Evolutionary conservation across 2,329 filamentous ascomycete species (phyloP).

Genomic region (Trichoderma afroharzianum): DNA sequence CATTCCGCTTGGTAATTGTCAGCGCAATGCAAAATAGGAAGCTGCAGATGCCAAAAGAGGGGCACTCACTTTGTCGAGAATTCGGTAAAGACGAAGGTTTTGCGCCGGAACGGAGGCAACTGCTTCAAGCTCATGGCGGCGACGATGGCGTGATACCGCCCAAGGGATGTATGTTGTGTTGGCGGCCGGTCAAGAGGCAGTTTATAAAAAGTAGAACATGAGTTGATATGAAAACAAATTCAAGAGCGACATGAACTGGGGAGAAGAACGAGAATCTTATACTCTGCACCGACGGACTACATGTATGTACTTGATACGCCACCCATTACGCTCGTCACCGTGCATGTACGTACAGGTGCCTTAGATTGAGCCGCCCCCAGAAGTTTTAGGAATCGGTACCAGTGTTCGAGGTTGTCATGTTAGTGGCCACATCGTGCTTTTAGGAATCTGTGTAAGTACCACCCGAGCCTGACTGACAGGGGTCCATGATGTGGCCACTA

Average conservation of each 20-base stretch:
- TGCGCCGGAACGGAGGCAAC: background rate
- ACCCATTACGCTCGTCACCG: background rate
- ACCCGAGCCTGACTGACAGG: too few relatives aligned
- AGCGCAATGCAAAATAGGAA: background rate
- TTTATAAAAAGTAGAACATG: background rate
- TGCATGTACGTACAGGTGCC: background rate
- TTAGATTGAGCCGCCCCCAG: background rate
- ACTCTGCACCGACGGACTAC: background rate
- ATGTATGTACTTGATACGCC: background rate
- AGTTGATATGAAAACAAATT: rapidly evolving
- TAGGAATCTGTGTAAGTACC: background rate
- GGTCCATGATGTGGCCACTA: background rate
- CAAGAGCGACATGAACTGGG: background rate
- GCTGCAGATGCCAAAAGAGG: background rate
- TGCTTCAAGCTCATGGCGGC: background rate
- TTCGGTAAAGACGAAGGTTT: background rate
- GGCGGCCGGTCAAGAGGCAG: background rate
- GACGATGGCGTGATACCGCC: background rate
- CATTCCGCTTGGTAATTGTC: background rate
- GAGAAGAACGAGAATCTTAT: background rate
- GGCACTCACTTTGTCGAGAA: rapidly evolving
- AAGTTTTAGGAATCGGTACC: background rate
- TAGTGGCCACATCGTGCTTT: background rate
- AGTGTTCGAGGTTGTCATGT: background rate
- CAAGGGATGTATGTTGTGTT: background rate